These are phyloP conservation scores for Speleostelium caveatum DNA, from an alignment of 78 protist species.

Conservation along the genomic window DNA sequence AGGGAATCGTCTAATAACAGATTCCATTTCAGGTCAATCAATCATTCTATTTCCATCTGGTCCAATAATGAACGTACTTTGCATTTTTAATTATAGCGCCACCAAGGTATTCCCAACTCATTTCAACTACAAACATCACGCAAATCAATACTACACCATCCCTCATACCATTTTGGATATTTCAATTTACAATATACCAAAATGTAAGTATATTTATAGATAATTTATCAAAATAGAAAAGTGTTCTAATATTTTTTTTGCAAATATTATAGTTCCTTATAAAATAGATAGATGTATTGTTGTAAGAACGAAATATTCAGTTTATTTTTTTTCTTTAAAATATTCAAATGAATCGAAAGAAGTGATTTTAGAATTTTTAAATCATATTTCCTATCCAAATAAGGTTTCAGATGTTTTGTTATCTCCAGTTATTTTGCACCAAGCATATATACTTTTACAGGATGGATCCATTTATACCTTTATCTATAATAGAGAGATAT, in stretches of 20 bases:
- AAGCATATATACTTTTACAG: constrained; percentile 12
- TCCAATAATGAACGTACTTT: constrained; percentile 29
- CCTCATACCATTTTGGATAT: constrained; percentile 29
- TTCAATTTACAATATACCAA: constrained; percentile 1
- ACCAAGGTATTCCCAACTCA: not conserved
- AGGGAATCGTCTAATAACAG: constrained; percentile 7
- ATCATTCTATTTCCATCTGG: constrained; percentile 9
- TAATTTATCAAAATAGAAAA: not conserved
- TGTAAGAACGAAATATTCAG: constrained; percentile 31
- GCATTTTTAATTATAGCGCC: not conserved
- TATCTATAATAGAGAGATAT: not conserved
- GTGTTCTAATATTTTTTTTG: not conserved
- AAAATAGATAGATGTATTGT: constrained; percentile 7
- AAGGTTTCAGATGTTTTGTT: constrained; percentile 16
- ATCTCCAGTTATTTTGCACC: not conserved
- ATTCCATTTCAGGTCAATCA: not conserved
- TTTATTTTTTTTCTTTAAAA: constrained; percentile 18
- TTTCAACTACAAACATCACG: not conserved
- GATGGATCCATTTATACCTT: constrained; percentile 22
- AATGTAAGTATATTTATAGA: not conserved
- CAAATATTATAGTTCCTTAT: not conserved
- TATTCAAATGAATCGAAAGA: not conserved
- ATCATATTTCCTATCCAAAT: not conserved
- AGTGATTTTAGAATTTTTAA: constrained; percentile 4
- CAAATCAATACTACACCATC: not conserved